phyloP scores from a whole-genome alignment of 1,284 basidiomycete species.

The Cutaneotrichosporon sp. region DNA sequence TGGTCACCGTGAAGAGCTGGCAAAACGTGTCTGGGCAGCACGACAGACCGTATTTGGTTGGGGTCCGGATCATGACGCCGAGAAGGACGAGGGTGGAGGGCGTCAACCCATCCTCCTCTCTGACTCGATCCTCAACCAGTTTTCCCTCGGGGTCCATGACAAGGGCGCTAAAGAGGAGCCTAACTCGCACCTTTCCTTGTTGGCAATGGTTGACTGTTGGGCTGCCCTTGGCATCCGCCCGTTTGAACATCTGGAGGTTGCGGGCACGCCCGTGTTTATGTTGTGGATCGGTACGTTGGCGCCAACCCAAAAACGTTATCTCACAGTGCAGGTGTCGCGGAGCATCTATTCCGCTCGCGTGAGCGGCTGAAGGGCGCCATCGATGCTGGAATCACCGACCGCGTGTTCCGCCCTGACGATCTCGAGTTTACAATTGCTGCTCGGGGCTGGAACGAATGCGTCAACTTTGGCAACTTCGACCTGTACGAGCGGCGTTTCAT shows the following conservation, averaged over 20 bases:
- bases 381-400: conserved; percentile 69
- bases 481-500: conserved; percentile 78
- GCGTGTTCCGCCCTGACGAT: conserved; percentile 81
- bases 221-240: conserved; percentile 80
- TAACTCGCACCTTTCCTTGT: conserved; percentile 91
- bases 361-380: conserved; percentile 67
- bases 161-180: conserved; percentile 40
- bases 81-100: conserved; percentile 40
- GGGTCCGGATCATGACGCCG: conserved; percentile 31
- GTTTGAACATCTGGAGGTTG: conserved; percentile 84
- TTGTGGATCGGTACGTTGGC: conserved; percentile 77
- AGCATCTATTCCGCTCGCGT: conserved; percentile 76
- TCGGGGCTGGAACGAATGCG: conserved; percentile 93
- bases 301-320: background rate
- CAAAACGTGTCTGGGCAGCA: conserved; percentile 69
- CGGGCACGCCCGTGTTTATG: conserved; percentile 92
- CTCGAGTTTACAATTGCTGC: conserved; percentile 92
- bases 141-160: conserved; percentile 65
- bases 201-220: conserved; percentile 99
- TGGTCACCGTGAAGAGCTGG: conserved; percentile 63
- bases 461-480: conserved; percentile 87
- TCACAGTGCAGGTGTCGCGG: conserved; percentile 63
- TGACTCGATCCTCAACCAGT: conserved; percentile 81
- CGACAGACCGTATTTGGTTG: conserved; percentile 72
- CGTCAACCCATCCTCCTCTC: conserved; percentile 71